Base-by-base conservation (phyloP, 73 alveolate genomes). In the Blepharisma stoltei region DNA sequence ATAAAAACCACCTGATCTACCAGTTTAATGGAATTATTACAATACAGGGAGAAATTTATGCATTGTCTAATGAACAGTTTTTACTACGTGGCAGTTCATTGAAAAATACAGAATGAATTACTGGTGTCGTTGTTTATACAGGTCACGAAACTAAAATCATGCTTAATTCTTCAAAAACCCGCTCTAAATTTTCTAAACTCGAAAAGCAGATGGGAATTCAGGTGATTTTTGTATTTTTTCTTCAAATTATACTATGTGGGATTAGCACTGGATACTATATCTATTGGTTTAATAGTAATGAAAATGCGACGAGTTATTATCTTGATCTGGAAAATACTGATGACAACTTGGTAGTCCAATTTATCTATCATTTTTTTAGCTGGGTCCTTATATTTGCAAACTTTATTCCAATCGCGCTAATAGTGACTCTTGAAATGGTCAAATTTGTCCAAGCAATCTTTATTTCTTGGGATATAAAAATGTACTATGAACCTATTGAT, bases 401-500 rank as follows among this genome's bases (percentile, higher is more conserved):
- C 83, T 93, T 95, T 52, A 99, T 97, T 14, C 99, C 99, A 7
- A 97, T 97, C 11, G 91, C 98, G 11, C 77, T 97, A 18, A 77
- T 97, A 81, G 98, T 97, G 67, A 97, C 99, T 7, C 81, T 97
- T 52, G 99, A 97, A 88, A 86, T 97, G 81, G 98, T 97, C 6
- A 97, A 97, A 82, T 97, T 95, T 82, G 60, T 92, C 65, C 93
- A 97, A 92, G 99, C 98, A 0, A 71, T 66, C n/a, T 87, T 97
- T 71, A 94, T 97, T 75, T 75, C 89, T 6, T 78, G 89, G 90
- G 99, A 97, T 84, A 71, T 77, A 37, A 86, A 69, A 54, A 87
- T 95, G 55, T 92, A 88, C 84, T 94, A 89, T 85, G 86, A 55
- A 77, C 38, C 45, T 9, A 38, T 78, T 47, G 89, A 65, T 46